A percentile compares a stretch with the other conserved stretches of the same genome.
phyloP scores from a whole-genome alignment of 805 yeast genomes.

The Suhomyces pyralidae region DNA sequence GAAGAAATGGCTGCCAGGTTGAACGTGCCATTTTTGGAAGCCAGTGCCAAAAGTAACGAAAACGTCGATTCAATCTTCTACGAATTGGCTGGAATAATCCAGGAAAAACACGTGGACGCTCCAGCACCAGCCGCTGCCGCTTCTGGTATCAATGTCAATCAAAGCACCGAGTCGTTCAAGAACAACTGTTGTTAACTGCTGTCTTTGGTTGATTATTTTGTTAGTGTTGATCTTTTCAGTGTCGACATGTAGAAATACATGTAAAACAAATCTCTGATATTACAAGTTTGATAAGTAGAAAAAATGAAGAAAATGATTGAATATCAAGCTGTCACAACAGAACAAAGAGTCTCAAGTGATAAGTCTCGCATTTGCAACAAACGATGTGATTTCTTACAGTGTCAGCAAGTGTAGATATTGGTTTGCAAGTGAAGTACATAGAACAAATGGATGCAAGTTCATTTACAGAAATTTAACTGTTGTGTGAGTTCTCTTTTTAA shows the following conservation, averaged over 20 bases:
- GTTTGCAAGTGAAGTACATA: no score
- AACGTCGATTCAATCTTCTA: slow-evolving; percentile 91
- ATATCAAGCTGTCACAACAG: no score
- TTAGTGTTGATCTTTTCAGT: neutral
- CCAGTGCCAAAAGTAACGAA: slow-evolving; percentile 90
- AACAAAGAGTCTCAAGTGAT: no score
- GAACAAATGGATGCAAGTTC: no score
- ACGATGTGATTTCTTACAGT: no score
- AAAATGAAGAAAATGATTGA: no score
- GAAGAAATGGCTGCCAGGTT: slow-evolving; percentile 81
- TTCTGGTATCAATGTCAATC: slow-evolving; percentile 40
- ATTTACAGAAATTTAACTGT: no score
- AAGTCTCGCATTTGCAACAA: no score
- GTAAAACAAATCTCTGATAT: no score
- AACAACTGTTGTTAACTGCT: slow-evolving; percentile 37
- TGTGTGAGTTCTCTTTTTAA: no score
- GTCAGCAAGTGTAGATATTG: no score
- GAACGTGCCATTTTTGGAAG: slow-evolving; percentile 89
- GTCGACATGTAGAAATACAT: neutral
- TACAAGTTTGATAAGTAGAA: no score
- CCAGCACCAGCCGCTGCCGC: slow-evolving; percentile 23
- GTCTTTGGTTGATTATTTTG: neutral
- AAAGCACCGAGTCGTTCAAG: slow-evolving; percentile 25
- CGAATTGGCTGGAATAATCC: slow-evolving; percentile 81
- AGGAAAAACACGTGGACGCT: slow-evolving; percentile 62